Conservation (phyloP, 495 filamentous ascomycete species). For the Penicillium longicatenatum region DNA sequence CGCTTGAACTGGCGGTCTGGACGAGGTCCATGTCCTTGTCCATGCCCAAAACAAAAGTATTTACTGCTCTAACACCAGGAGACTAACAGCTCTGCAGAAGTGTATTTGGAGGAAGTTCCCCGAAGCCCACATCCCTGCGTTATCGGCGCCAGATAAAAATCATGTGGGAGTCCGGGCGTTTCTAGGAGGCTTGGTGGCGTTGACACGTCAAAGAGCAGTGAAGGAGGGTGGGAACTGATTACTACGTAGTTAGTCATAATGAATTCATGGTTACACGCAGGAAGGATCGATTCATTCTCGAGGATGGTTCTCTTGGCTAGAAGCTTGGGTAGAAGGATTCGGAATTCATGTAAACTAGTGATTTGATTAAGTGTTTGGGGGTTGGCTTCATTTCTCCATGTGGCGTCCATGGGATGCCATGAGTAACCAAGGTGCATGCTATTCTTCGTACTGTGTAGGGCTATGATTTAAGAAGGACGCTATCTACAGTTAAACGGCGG, state of each 20-base stretch:
- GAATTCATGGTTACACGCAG: slow-evolving; percentile 3
- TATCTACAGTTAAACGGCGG: too few species aligned
- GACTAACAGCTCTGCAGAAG: slow-evolving; percentile 5
- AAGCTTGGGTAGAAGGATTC: not conserved
- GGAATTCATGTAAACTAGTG: not conserved
- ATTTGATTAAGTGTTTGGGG: too few species aligned
- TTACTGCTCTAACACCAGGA: slow-evolving; percentile 4
- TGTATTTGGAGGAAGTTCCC: slow-evolving; percentile 19
- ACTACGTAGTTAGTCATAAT: slow-evolving; percentile 1
- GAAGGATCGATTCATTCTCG: not conserved
- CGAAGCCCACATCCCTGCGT: slow-evolving; percentile 16
- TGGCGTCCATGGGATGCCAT: too few species aligned
- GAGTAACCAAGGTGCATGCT: too few species aligned
- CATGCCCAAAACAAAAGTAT: not conserved
- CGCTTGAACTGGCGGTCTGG: slow-evolving; percentile 29
- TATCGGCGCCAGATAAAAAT: slow-evolving; percentile 19
- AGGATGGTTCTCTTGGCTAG: not conserved
- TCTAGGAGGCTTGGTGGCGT: slow-evolving; percentile 26
- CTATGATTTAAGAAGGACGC: too few species aligned
- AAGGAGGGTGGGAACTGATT: not conserved
- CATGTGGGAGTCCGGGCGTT: slow-evolving; percentile 17
- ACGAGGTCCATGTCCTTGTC: not conserved
- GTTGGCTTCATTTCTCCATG: too few species aligned
- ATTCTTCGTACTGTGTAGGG: too few species aligned
- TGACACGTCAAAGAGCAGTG: slow-evolving; percentile 29